A percentile compares a stretch with the other conserved stretches of the same genome.
These are phyloP conservation scores for Murraya paniculata DNA, from an alignment of 345 rosid genomes.

Conservation along the genomic window DNA sequence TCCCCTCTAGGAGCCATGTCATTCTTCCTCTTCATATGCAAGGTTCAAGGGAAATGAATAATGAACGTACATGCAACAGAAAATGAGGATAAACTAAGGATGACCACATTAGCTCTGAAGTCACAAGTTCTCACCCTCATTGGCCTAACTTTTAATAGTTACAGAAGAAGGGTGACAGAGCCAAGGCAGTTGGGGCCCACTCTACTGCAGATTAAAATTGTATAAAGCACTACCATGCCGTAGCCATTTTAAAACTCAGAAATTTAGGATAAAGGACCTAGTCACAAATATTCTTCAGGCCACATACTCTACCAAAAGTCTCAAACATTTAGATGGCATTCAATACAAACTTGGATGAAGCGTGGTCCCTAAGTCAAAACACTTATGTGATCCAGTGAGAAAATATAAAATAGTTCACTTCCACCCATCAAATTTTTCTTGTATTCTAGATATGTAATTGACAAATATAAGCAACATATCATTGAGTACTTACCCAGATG, in stretches of 20 bases:
- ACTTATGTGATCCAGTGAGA: not conserved
- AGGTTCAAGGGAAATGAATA: not conserved
- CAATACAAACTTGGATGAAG: not conserved
- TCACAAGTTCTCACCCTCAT: not conserved
- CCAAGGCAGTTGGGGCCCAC: not conserved
- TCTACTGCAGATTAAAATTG: not conserved
- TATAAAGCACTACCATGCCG: not conserved
- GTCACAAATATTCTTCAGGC: not conserved
- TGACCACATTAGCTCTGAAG: not conserved
- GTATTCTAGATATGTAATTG: not conserved
- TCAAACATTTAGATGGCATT: not conserved
- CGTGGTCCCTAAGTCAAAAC: not conserved
- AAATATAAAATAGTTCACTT: not conserved
- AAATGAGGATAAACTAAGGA: not conserved
- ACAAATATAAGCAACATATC: slow-evolving; percentile 6
- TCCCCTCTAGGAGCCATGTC: not conserved
- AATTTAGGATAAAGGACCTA: not conserved
- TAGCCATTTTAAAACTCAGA: not conserved
- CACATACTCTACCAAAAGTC: not conserved
- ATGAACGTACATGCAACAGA: not conserved
- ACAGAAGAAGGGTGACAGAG: not conserved
- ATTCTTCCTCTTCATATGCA: slow-evolving; percentile 1
- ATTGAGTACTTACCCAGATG: slow-evolving; percentile 60
- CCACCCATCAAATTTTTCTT: not conserved
- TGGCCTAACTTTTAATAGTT: not conserved